Evolutionary conservation across 2,329 filamentous ascomycete genomes (phyloP), one percentile per base, ranked within the genome.

Genomic region (Diaporthe caulivora): DNA sequence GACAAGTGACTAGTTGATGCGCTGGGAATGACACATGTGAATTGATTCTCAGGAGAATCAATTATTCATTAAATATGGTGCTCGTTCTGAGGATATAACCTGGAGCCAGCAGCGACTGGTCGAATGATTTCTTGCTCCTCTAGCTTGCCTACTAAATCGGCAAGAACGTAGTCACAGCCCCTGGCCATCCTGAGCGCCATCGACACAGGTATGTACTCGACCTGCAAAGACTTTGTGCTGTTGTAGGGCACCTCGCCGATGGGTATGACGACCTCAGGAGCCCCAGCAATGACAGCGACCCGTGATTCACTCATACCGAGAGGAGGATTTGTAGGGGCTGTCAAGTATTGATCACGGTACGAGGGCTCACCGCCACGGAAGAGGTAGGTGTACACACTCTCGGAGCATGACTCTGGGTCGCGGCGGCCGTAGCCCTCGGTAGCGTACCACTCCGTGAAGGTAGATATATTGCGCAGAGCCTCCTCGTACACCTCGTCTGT

Each of bases 101-200:
- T 67, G 2, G 62, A 26, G 3, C 62, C 62, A 53, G 47, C 5
- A 26, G 62, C 44, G 13, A 67, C 62, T 1, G 62, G 44, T 47
- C 62, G 47, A 10, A 75, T 10, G 11, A 75, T 68, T 0, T 24
- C 26, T 2, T 34, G 60, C 21, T 62, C 58, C 60, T 71, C 73
- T 9, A 75, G 53, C 15, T 73, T 53, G 6, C 37, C 13, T 11
- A 73, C 53, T 8, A 75, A 44, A 47, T 8, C 72, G 0, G 70
- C 72, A 6, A 75, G 70, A 21, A 69, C 58, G 15, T 69, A 47
- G 34, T 71, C 71, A 34, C 67, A 73, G 21, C 73, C 75, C 78
- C 15, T 74, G 76, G 1, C 78, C 80, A 55, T 79, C 81, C 69
- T 70, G 18, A 57, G 26, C n/a, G 65, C 60, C 72, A 70, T 64